These are phyloP conservation scores for Stropharia rugosoannulata DNA, from an alignment of 768 basidiomycete species.

Conservation along the genomic window DNA sequence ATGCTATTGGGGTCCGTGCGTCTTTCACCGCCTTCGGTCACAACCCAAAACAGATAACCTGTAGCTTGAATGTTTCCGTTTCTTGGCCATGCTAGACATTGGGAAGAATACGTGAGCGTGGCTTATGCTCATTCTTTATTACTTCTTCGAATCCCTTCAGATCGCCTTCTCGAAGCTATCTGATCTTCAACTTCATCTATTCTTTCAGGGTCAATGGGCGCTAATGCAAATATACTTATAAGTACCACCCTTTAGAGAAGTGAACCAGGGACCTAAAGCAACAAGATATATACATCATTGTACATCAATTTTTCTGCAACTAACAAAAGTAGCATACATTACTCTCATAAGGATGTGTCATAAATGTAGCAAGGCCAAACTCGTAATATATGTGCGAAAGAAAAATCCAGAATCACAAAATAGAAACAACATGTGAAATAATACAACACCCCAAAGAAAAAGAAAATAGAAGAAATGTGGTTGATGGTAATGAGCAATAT, in stretches of 20 bases:
- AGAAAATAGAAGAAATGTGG: background rate
- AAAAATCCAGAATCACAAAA: background rate
- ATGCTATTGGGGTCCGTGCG: background rate
- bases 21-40: background rate
- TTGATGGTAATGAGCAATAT: background rate
- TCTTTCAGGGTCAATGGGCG: no score
- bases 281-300: no score
- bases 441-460: background rate
- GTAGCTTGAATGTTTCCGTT: no score
- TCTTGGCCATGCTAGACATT: background rate
- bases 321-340: background rate
- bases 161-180: no score
- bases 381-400: no score
- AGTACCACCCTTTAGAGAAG: background rate
- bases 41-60: no score
- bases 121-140: no score
- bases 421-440: background rate
- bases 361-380: background rate
- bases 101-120: background rate
- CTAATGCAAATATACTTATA: no score
- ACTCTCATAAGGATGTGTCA: background rate
- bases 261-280: background rate
- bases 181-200: no score
- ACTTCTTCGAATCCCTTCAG: no score
- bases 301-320: no score